Conservation (phyloP, 2,329 filamentous ascomycete species). For the Tolypocladium tundrense region DNA sequence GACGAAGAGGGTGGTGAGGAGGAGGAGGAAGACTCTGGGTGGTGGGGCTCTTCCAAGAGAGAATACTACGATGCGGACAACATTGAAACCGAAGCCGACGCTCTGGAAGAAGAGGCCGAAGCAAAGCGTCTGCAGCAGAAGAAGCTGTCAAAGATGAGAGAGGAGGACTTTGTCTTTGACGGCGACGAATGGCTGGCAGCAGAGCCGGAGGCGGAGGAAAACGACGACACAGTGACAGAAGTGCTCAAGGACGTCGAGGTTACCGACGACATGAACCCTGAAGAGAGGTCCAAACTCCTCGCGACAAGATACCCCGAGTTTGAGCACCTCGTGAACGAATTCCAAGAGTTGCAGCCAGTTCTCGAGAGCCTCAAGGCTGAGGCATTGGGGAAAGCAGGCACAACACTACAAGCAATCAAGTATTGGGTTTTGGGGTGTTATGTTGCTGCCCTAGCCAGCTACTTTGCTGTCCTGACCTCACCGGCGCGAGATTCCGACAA, state of each 20-base stretch:
- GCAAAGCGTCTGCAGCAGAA: constrained; percentile 83
- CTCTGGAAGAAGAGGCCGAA: constrained; percentile 85
- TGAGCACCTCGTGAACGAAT: constrained; percentile 73
- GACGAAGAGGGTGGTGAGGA: constrained; percentile 42
- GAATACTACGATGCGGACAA: constrained; percentile 90
- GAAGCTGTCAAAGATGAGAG: constrained; percentile 78
- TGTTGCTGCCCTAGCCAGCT: constrained; percentile 78
- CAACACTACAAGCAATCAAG: constrained; percentile 56
- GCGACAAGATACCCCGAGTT: constrained; percentile 85
- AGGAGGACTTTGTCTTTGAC: constrained; percentile 89
- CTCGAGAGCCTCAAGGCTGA: constrained; percentile 48
- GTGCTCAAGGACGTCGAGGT: constrained; percentile 78
- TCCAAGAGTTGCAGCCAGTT: constrained; percentile 59
- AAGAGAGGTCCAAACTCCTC: constrained; percentile 67
- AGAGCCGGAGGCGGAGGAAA: constrained; percentile 38
- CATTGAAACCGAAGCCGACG: constrained; percentile 54
- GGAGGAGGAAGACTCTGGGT: constrained; percentile 52
- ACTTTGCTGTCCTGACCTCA: constrained; percentile 87
- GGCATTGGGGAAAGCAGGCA: constrained; percentile 39
- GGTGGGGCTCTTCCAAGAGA: constrained; percentile 79
- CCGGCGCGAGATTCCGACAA: constrained; percentile 51
- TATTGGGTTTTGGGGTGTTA: constrained; percentile 78
- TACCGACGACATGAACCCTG: constrained; percentile 63
- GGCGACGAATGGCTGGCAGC: constrained; percentile 71
- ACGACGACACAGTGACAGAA: constrained; percentile 63